Conservation (phyloP, 805 yeast genomes). For the Starmerella cellae region DNA sequence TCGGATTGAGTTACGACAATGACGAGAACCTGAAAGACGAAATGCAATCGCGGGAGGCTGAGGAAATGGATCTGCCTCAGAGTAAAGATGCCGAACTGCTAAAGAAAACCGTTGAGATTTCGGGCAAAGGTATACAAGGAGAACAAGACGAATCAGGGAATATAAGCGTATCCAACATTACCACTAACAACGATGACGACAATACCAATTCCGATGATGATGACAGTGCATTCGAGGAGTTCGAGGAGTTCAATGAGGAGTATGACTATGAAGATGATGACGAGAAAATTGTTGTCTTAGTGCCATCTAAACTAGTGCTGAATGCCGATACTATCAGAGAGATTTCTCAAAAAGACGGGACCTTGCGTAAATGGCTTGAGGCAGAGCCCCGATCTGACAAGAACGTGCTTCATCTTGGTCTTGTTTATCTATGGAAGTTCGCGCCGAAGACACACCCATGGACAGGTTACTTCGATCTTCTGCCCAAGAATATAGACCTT, state of each 20-base stretch:
- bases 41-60: background rate
- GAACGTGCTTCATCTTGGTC: conserved; percentile 15
- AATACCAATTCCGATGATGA: background rate
- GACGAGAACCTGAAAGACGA: background rate
- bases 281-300: conserved; percentile 4
- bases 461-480: conserved; percentile 20
- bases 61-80: no score
- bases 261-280: background rate
- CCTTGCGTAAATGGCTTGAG: conserved; percentile 12
- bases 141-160: no score
- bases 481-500: conserved; percentile 24
- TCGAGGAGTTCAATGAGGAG: background rate
- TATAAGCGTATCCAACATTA: no score
- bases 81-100: no score
- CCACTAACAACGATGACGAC: background rate
- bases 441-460: conserved; percentile 9
- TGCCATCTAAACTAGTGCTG: conserved; percentile 14
- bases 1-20: background rate
- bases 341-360: conserved; percentile 9
- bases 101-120: no score
- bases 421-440: conserved; percentile 16
- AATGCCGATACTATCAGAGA: conserved; percentile 4
- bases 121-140: no score
- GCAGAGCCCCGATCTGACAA: conserved; percentile 2
- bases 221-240: background rate